Percentiles rank a stretch among this genome's conserved stretches.
phyloP scores from a whole-genome alignment of 2,329 filamentous ascomycete species.

The Byssoonygena ceratinophila region DNA sequence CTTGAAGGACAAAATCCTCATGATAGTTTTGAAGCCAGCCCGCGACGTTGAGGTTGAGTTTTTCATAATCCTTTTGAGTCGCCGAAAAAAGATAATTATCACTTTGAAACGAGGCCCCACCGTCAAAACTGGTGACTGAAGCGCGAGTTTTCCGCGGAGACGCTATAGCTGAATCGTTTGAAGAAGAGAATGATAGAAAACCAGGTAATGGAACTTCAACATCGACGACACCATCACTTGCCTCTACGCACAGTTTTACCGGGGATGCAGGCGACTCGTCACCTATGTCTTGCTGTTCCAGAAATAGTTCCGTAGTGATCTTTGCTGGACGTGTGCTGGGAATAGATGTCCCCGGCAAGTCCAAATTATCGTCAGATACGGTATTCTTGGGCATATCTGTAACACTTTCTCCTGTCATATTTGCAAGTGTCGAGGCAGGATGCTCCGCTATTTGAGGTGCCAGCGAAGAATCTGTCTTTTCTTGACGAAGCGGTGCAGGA shows the following conservation, averaged over 20 bases:
- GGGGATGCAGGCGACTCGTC: conserved; percentile 33
- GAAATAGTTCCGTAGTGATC: background rate
- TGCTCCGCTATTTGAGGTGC: background rate
- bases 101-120: conserved; percentile 36
- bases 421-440: background rate
- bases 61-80: conserved; percentile 30
- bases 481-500: conserved; percentile 11
- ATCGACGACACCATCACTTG: conserved; percentile 49
- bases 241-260: conserved; percentile 45
- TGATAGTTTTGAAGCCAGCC: conserved; percentile 49
- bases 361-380: background rate
- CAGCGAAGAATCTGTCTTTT: background rate
- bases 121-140: conserved; percentile 45
- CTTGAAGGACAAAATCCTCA: conserved; percentile 50
- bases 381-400: background rate
- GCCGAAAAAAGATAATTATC: conserved; percentile 25
- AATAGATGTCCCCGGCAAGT: background rate
- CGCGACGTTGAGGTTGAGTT: conserved; percentile 45
- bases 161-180: conserved; percentile 36
- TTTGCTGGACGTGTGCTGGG: background rate
- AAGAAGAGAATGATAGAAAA: conserved; percentile 40
- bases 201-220: conserved; percentile 48
- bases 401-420: background rate
- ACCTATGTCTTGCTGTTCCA: background rate
- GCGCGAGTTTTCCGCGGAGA: conserved; percentile 37